Conservation (phyloP, 768 basidiomycete genomes). For the Phlebiopsis flavidoalba region DNA sequence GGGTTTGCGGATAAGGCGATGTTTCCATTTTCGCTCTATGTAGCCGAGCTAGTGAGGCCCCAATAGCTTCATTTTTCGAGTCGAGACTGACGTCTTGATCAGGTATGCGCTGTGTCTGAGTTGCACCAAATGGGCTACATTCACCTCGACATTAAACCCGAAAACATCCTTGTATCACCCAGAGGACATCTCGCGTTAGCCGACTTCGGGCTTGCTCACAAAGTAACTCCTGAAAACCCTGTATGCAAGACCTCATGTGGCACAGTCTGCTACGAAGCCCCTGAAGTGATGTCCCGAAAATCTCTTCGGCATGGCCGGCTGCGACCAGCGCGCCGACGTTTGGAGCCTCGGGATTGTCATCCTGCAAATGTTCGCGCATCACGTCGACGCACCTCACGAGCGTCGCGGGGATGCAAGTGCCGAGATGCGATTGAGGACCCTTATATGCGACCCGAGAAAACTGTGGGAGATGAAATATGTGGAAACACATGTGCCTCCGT, state of each 20-base stretch:
- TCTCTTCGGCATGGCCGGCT: too few species aligned
- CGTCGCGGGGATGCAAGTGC: too few species aligned
- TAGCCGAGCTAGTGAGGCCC: not conserved
- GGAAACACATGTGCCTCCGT: not conserved
- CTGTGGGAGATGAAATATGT: not conserved
- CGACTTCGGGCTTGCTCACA: conserved; percentile 12
- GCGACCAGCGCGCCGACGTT: conserved; percentile 28
- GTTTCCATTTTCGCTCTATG: not conserved
- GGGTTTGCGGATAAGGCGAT: not conserved
- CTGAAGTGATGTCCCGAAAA: not conserved
- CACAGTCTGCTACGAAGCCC: conserved; percentile 3
- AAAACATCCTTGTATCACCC: conserved; percentile 13
- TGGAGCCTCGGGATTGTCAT: conserved; percentile 46
- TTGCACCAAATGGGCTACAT: conserved; percentile 1
- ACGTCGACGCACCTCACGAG: conserved; percentile 27
- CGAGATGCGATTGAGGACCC: not conserved
- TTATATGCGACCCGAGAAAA: not conserved
- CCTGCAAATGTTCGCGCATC: conserved; percentile 15
- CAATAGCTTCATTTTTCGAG: not conserved
- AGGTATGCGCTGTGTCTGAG: not conserved
- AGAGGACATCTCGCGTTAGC: conserved; percentile 12
- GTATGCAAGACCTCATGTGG: not conserved
- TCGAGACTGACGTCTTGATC: not conserved
- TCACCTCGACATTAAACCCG: conserved; percentile 18
- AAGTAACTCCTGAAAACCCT: not conserved